Conservation (phyloP, 2,329 filamentous ascomycete species). For the Diaporthe citriasiana region DNA sequence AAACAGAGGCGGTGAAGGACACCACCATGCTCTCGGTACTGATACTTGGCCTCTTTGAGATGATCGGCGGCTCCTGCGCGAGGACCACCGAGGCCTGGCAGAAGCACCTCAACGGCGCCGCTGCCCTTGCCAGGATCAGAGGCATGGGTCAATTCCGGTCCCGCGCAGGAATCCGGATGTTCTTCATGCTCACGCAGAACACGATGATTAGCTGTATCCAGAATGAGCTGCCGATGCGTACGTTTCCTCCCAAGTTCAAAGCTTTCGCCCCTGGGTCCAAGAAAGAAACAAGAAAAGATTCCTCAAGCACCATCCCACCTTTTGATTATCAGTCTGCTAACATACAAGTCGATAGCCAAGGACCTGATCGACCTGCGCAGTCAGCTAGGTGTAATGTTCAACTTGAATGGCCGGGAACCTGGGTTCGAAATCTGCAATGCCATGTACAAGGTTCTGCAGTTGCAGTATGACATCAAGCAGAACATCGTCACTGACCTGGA, state of each 20-base stretch:
- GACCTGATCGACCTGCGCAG: conserved; percentile 61
- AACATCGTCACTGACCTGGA: conserved; percentile 56
- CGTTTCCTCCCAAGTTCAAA: neutral
- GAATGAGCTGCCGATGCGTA: conserved; percentile 60
- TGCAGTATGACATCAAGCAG: conserved; percentile 61
- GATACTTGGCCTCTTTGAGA: conserved; percentile 68
- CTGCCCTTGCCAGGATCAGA: conserved; percentile 63
- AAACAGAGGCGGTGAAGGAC: conserved; percentile 60
- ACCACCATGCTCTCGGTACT: conserved; percentile 68
- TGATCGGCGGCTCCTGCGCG: conserved; percentile 59
- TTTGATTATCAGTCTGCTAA: neutral
- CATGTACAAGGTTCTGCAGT: conserved; percentile 60
- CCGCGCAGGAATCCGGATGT: conserved; percentile 63
- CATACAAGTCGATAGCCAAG: conserved; percentile 47
- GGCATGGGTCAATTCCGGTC: conserved; percentile 62
- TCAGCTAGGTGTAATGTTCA: conserved; percentile 55
- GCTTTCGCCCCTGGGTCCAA: neutral
- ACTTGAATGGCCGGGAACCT: conserved; percentile 53
- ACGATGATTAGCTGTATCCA: conserved; percentile 67
- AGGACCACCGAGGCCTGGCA: conserved; percentile 66
- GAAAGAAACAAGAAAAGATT: too few relatives aligned
- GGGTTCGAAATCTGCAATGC: conserved; percentile 60
- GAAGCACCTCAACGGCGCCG: conserved; percentile 67
- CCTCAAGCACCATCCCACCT: neutral
- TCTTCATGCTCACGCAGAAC: conserved; percentile 66